A percentile compares a stretch with the other conserved stretches of the same genome.
These are phyloP conservation scores for Arthrocladium fulminans DNA, from an alignment of 2,329 filamentous ascomycete genomes.

Conservation along the genomic window DNA sequence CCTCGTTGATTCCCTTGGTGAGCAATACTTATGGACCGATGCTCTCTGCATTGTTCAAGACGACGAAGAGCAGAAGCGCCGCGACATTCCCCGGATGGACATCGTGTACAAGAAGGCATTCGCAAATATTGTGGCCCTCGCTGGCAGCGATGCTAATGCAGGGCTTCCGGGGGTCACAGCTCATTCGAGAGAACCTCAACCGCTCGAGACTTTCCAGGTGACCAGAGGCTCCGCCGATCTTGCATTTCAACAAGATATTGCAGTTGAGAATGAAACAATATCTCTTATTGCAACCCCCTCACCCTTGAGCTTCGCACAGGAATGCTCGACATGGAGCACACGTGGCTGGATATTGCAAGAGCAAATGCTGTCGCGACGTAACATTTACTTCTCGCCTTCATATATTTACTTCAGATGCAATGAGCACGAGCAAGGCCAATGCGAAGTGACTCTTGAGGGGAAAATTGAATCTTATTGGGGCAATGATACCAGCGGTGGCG, in stretches of 20 bases:
- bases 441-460: not conserved
- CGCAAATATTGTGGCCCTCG: slow-evolving; percentile 10
- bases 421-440: not conserved
- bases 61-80: slow-evolving; percentile 9
- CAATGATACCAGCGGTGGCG: not conserved
- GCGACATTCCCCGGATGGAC: slow-evolving; percentile 12
- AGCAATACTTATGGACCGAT: slow-evolving; percentile 19
- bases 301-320: not conserved
- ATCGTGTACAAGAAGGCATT: slow-evolving; percentile 11
- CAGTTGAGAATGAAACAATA: no score
- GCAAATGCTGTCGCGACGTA: slow-evolving; percentile 1
- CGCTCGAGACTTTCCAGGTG: no score
- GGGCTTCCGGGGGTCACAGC: slow-evolving; percentile 10
- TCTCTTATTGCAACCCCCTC: not conserved
- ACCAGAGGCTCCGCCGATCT: no score
- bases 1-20: slow-evolving; percentile 9
- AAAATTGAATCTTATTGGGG: not conserved
- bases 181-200: not conserved
- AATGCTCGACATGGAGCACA: not conserved
- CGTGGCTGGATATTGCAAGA: slow-evolving; percentile 9
- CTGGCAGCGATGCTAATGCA: not conserved
- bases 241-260: no score
- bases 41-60: slow-evolving; percentile 16
- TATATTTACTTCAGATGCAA: slow-evolving; percentile 1
- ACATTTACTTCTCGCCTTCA: not conserved